Base-by-base conservation (phyloP, 2,329 filamentous ascomycete genomes). In the Cercospora citrullina region DNA sequence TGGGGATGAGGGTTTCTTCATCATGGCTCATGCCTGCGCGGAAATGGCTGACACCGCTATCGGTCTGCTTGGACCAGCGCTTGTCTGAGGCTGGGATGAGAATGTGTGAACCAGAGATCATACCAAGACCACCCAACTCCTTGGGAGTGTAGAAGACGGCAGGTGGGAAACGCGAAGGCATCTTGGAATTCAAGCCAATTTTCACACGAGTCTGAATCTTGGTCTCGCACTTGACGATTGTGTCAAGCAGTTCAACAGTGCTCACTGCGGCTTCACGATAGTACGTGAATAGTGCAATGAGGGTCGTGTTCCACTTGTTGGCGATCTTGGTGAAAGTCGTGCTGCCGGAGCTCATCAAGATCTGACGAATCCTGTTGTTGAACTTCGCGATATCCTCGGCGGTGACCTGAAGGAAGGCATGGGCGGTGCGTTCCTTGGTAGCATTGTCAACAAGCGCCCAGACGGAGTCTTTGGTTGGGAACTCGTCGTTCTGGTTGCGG, bases 251-350 rank as follows among this genome's bases (percentile, higher is more conserved):
- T 69, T 93, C 91, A 69, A 98, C 92, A 0, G 96, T 99, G 0
- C 94, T 97, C 1, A 98, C 94, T 16, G 95, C 95, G 59, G 95
- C 95, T 79, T 99, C 95, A 79, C 95, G 92, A 78, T 99, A 99
- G 81, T 99, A 99, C 0, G 95, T 98, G 82, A 99, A 99, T 28
- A 99, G 87, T 0, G 95, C 94, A 76, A 99, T 99, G 73, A 99
- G 81, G 1, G 93, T 95, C 0, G 95, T 99, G 81, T 99, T 99
- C 95, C 96, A 99, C 83, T 99, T 99, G 83, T 99, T 99, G 58
- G 96, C 95, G 77, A 99, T 99, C 86, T 99, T 99, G 57, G 95
- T 99, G 82, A 99, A 99, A 0, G 95, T 99, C 0, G 95, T 99
- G 5, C 93, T 97, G n/a, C 95, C 96, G 67, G 95, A 98, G 10